Conservation (phyloP, 495 filamentous ascomycete species). For the Aspergillus egyptiacus region DNA sequence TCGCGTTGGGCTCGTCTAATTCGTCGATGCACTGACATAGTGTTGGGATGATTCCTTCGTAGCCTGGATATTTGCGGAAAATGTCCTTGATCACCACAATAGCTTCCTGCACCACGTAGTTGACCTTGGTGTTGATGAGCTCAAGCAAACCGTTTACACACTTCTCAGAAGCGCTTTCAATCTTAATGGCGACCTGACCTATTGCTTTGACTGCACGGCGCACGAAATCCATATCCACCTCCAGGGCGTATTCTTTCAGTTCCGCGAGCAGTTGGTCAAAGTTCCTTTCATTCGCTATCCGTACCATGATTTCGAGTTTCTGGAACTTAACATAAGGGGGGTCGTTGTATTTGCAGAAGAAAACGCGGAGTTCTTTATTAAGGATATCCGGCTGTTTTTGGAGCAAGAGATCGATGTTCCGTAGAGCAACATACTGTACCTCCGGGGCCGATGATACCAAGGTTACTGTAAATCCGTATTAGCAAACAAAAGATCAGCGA, state of each 20-base stretch:
- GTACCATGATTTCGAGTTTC: conserved; percentile 98
- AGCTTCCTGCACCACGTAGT: conserved; percentile 98
- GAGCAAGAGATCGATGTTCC: conserved; percentile 92
- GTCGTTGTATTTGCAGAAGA: conserved; percentile 99
- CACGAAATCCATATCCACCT: conserved; percentile 99
- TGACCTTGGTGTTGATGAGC: conserved; percentile 92
- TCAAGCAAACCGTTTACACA: conserved; percentile 93
- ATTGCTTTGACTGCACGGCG: conserved; percentile 90
- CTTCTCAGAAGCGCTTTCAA: conserved; percentile 86
- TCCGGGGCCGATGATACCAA: conserved; percentile 93
- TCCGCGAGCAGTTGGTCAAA: conserved; percentile 92
- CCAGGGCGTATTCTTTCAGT: conserved; percentile 92
- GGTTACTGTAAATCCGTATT: conserved; percentile 56
- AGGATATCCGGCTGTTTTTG: conserved; percentile 95
- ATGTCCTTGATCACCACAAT: conserved; percentile 99
- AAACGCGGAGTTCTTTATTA: conserved; percentile 94
- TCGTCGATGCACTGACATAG: conserved; percentile 97
- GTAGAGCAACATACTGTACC: conserved; percentile 93
- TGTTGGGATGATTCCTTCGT: conserved; percentile 95
- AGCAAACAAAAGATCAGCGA: conserved; percentile 6
- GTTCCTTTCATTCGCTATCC: conserved; percentile 97
- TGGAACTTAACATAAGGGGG: conserved; percentile 96
- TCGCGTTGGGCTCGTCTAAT: conserved; percentile 86
- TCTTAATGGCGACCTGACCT: conserved; percentile 97
- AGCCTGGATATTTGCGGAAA: conserved; percentile 93